Conservation (phyloP, 495 filamentous ascomycete species). For the Cercophora samala region DNA sequence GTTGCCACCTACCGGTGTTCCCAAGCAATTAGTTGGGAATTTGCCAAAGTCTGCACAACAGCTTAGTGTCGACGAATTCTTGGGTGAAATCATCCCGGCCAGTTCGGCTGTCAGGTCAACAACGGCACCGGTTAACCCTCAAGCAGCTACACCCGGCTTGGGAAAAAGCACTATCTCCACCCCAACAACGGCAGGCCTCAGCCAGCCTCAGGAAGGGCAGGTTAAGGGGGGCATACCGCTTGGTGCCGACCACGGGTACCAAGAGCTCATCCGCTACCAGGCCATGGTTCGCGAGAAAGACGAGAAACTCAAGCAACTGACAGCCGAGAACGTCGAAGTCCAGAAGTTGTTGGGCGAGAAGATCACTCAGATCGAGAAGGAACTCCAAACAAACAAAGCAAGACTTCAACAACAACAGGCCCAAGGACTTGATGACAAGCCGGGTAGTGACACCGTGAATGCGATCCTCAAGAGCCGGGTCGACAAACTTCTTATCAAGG, state of each 20-base stretch:
- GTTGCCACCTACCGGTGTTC: not conserved
- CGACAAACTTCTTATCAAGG: not conserved
- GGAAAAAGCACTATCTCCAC: not conserved
- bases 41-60: not conserved
- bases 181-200: not conserved
- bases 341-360: not conserved
- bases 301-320: not conserved
- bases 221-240: not conserved
- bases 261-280: not conserved
- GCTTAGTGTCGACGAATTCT: not conserved
- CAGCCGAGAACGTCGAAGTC: not conserved
- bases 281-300: not conserved
- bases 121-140: not conserved
- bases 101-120: not conserved
- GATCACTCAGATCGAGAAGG: not conserved
- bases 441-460: not conserved
- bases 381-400: not conserved
- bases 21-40: not conserved
- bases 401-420: not conserved
- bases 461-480: not conserved
- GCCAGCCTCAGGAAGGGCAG: too few relatives aligned
- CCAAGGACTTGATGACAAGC: not conserved
- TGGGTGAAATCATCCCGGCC: not conserved
- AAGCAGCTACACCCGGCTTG: not conserved
- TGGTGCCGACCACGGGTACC: not conserved